Evolutionary conservation across 352 stramenopile genomes (phyloP).

Genomic region (Phytophthora macrochlamydospora): DNA sequence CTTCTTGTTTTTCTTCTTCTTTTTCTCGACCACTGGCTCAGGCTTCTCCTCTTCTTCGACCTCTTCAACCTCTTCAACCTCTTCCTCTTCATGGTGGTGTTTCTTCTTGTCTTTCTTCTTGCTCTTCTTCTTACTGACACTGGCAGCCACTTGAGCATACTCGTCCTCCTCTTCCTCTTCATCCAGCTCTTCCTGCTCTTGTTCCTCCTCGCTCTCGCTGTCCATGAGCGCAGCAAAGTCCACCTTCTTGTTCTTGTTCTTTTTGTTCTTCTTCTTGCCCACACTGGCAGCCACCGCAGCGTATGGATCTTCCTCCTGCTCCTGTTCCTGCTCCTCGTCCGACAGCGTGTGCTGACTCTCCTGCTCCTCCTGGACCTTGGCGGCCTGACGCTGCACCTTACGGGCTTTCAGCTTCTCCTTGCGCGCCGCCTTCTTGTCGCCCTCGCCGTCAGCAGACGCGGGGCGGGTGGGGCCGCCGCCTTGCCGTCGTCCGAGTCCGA

Average conservation of each 20-base stretch:
- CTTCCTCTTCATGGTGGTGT: constrained; percentile 52
- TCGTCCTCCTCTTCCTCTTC: constrained; percentile 38
- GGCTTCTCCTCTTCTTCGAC: constrained; percentile 33
- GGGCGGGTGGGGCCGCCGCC: constrained; percentile 28
- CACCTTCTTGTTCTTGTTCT: constrained; percentile 70
- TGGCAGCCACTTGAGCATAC: constrained; percentile 44
- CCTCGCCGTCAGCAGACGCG: constrained; percentile 31
- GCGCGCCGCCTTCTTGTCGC: constrained; percentile 78
- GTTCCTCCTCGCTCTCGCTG: constrained; percentile 43
- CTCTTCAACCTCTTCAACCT: constrained; percentile 45
- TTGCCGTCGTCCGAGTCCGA: constrained; percentile 71
- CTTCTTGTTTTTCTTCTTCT: constrained; percentile 90
- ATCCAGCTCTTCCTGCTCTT: constrained; percentile 31
- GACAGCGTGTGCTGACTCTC: constrained; percentile 27
- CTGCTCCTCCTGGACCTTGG: constrained; percentile 52
- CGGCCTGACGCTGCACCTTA: constrained; percentile 54
- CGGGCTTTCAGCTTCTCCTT: constrained; percentile 81
- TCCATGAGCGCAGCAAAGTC: constrained; percentile 43
- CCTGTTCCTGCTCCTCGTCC: constrained; percentile 32
- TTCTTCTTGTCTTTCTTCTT: constrained; percentile 64
- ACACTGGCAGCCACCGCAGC: constrained; percentile 54
- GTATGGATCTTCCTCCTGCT: constrained; percentile 58
- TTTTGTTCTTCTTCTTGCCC: constrained; percentile 82
- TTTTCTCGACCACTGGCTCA: constrained; percentile 43
- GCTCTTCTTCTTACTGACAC: constrained; percentile 50